Base-by-base conservation (phyloP, 2,329 filamentous ascomycete genomes). In the Calcarisporium arbuscula region DNA sequence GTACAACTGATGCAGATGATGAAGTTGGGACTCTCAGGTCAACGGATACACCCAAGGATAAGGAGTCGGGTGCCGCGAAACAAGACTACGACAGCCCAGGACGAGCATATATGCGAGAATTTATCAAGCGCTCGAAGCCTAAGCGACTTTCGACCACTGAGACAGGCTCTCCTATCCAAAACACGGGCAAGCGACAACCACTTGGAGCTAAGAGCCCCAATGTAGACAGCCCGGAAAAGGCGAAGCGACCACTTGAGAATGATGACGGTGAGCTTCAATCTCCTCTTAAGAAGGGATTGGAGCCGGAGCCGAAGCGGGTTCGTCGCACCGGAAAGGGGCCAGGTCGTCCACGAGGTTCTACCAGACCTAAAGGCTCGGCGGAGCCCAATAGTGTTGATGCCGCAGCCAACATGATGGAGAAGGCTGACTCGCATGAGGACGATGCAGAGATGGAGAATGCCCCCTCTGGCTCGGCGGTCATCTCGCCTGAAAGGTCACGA, bases 161-260 rank as follows among this genome's bases (percentile, higher is more conserved):
- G 25, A 43, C 49, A 2, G 57, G 54, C 5, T 57, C 54, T n/a
- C 53, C 54, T 11, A 44, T 56, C 17, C 47, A 52, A 6, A 38
- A 41, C 7, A n/a, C 35, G 6, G 15, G 30, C 2, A 49, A 53
- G 41, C 50, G 58, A 21, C 44, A 44, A 22, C 55, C 58, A 29
- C 49, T 62, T 14, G 57, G 46, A 19, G 46, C 40, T 36, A 56
- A 55, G 51, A 61, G 55, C 48, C 54, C 56, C 45, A 62, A 62
- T 35, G 47, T 52, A 18, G 50, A 48, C 19, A 59, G 54, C 37
- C 54, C 57, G 3, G 34, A 45, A 19, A 58, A 55, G 48, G 28
- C 25, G 2, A 60, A 60, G 44, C 54, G 53, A 16, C 61, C 58
- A 40, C 45, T 45, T 4, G 49, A 56, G 1, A 43, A 39, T 7